Conservation (phyloP, 2,329 filamentous ascomycete species). For the Cladosporium sp. region DNA sequence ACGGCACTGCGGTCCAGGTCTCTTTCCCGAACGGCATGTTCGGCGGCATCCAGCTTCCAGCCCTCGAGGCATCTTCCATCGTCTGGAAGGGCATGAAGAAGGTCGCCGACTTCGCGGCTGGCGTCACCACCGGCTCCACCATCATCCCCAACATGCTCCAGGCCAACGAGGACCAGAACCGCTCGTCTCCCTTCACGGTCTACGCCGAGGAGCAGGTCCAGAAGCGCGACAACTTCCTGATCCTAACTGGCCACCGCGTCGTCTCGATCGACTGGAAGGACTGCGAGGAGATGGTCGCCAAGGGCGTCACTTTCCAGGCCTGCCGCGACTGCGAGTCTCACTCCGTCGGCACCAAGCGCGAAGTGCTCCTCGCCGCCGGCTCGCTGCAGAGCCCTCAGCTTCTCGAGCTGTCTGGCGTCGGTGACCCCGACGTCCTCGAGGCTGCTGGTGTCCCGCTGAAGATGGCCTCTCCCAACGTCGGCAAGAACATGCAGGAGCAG, state of each 20-base stretch:
- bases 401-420: conserved; percentile 57
- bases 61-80: conserved; percentile 19
- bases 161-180: conserved; percentile 19
- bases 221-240: conserved; percentile 20
- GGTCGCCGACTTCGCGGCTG: conserved; percentile 20
- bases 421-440: conserved; percentile 43
- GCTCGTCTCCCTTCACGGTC: conserved; percentile 23
- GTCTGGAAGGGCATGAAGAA: conserved; percentile 18
- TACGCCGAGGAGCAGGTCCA: conserved; percentile 19
- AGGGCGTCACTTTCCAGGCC: conserved; percentile 19
- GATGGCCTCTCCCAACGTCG: conserved; percentile 47
- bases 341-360: conserved; percentile 16
- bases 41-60: conserved; percentile 19
- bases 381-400: conserved; percentile 52
- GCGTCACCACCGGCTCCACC: conserved; percentile 19
- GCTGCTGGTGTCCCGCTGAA: conserved; percentile 43
- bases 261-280: conserved; percentile 18
- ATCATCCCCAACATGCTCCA: conserved; percentile 25
- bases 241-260: conserved; percentile 24
- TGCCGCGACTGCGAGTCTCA: conserved; percentile 14
- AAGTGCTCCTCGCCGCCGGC: conserved; percentile 48
- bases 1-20: conserved; percentile 19
- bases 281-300: conserved; percentile 13
- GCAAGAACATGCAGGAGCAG: conserved; percentile 43
- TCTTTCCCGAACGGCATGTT: conserved; percentile 22